Conservation (phyloP, 2,329 filamentous ascomycete species). For the Juglanconis oblonga region DNA sequence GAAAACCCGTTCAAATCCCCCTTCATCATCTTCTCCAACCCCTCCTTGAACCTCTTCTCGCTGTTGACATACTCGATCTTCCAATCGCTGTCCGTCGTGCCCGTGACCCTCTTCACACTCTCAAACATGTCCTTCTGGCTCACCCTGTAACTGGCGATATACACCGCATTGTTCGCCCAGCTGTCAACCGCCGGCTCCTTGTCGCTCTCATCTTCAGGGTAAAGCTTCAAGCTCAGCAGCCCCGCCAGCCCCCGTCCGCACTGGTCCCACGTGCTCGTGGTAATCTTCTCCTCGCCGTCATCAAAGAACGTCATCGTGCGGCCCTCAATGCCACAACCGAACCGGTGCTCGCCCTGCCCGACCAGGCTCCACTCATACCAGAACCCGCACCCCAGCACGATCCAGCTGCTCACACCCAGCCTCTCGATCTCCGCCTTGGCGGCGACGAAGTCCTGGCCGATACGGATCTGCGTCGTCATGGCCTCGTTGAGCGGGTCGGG, state of each 20-base stretch:
- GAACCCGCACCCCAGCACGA: constrained; percentile 44
- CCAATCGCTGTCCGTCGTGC: constrained; percentile 58
- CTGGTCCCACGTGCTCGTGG: constrained; percentile 56
- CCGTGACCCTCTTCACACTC: constrained; percentile 53
- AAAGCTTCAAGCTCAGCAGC: constrained; percentile 41
- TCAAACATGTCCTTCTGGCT: constrained; percentile 64
- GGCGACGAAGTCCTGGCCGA: constrained; percentile 23
- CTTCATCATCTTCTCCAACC: constrained; percentile 39
- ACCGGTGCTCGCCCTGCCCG: constrained; percentile 27
- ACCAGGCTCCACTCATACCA: constrained; percentile 52
- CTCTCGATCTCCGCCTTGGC: constrained; percentile 37
- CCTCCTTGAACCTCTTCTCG: constrained; percentile 45
- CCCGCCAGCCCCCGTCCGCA: constrained; percentile 50
- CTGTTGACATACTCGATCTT: constrained; percentile 44
- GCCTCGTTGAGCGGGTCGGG: constrained; percentile 36
- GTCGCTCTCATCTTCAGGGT: constrained; percentile 37
- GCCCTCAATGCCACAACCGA: constrained; percentile 48
- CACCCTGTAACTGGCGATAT: constrained; percentile 53
- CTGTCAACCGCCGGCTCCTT: constrained; percentile 35
- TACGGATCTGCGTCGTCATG: constrained; percentile 34
- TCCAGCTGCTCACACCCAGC: constrained; percentile 39
- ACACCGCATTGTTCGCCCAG: constrained; percentile 48
- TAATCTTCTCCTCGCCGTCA: constrained; percentile 54
- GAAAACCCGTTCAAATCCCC: constrained; percentile 45
- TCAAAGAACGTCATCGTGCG: constrained; percentile 46